Percentiles rank a stretch among this genome's conserved stretches.
phyloP scores from a whole-genome alignment of 2,329 filamentous ascomycete species.

The Paramyrothecium roridum region DNA sequence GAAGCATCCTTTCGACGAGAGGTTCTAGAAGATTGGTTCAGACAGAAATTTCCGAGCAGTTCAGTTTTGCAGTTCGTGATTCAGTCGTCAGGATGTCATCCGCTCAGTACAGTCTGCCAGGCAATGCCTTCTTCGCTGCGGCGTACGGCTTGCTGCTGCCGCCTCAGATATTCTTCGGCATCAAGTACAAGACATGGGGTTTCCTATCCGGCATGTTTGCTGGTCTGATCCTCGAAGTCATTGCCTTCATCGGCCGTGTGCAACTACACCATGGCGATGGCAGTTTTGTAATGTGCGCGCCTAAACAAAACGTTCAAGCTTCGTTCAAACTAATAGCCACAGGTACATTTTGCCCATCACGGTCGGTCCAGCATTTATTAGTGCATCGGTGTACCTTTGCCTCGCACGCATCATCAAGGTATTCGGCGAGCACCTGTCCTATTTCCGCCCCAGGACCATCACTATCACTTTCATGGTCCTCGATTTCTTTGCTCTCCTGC shows the following conservation, averaged over 20 bases:
- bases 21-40: neutral
- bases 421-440: conserved; percentile 35
- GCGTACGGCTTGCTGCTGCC: conserved; percentile 41
- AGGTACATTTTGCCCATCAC: conserved; percentile 47
- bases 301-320: neutral
- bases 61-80: neutral
- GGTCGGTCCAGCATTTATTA: conserved; percentile 60
- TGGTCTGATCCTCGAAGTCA: conserved; percentile 52
- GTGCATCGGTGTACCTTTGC: conserved; percentile 60
- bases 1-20: neutral
- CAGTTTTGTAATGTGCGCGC: conserved; percentile 55
- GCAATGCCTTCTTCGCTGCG: conserved; percentile 28
- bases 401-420: conserved; percentile 43
- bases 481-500: conserved; percentile 45
- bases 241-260: conserved; percentile 59
- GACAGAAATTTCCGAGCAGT: neutral
- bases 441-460: conserved; percentile 24
- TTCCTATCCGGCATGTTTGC: conserved; percentile 42
- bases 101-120: conserved; percentile 5
- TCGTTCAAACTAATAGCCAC: neutral
- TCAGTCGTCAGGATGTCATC: neutral
- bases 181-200: conserved; percentile 34
- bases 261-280: conserved; percentile 48
- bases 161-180: conserved; percentile 31
- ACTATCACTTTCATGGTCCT: conserved; percentile 40